Evolutionary conservation across 2,329 filamentous ascomycete genomes (phyloP), one percentile per base, ranked within the genome.

Genomic region (Plectosphaerella sp.): DNA sequence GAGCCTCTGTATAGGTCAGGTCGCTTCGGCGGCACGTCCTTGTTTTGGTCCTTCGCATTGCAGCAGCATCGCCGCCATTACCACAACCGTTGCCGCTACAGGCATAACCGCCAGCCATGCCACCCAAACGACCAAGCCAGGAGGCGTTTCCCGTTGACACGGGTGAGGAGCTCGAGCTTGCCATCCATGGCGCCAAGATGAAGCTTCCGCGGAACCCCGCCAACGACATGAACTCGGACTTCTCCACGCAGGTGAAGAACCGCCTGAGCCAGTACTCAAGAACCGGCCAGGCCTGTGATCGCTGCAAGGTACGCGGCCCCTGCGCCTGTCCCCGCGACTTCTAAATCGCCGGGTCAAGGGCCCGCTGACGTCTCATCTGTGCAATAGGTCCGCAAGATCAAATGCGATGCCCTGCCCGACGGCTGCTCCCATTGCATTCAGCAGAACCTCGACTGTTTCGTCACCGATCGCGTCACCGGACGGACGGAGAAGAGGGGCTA

Each of bases 201-300:
- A 82, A 80, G 65, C 63, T 78, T 52, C 71, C 77, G 39, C 69
- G 75, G n/a, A 61, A 78, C 18, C 77, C 80, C 45, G 72, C 72
- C 51, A 68, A 69, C 4, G 49, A 43, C 36, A 43, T 16, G 10
- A 61, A 68, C 22, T 73, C 77, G 48, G 77, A 80, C 58, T 83
- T 81, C 57, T 82, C 79, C 4, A 74, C 68, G 52, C 75, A 79
- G 33, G 77, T 82, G 58, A 82, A 82, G 70, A 78, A 68, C 61
- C 76, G 79, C 51, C 67, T 82, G 45, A 75, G 77, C 57, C 75
- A 77, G 4, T 80, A 80, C 57, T 79, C 78, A 18, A 73, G 80
- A 52, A 95, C 90, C 0, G 90, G 90, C 10, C 90, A 95, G 72
- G 90, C 90, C 33, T 95, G 90, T 76, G 90, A 95, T 70, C 80